These are phyloP conservation scores for Peronosclerospora sorghi DNA, from an alignment of 352 stramenopile species.

Conservation along the genomic window DNA sequence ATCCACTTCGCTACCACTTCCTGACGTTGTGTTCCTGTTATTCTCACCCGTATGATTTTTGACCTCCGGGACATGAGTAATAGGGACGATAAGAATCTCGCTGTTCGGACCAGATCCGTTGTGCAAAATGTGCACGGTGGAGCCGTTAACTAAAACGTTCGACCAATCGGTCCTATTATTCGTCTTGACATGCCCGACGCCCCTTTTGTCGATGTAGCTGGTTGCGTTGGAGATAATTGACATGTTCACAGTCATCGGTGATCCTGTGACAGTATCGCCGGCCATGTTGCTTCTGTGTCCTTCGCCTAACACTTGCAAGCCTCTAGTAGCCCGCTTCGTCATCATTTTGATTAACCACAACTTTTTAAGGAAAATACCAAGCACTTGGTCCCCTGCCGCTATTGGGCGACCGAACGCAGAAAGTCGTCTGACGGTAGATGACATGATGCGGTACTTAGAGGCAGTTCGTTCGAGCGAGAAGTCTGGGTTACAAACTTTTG, in stretches of 20 bases:
- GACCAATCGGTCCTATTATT: constrained; percentile 26
- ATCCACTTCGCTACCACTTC: constrained; percentile 2
- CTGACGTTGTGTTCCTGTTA: constrained; percentile 8
- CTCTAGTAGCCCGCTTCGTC: neutral
- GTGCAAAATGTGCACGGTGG: constrained; percentile 36
- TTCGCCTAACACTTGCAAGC: neutral
- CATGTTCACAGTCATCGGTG: constrained; percentile 16
- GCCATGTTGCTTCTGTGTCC: neutral
- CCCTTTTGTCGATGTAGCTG: constrained; percentile 16
- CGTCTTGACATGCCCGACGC: constrained; percentile 22
- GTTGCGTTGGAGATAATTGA: constrained; percentile 22
- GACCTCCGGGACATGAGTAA: constrained; percentile 7
- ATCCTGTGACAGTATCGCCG: neutral
- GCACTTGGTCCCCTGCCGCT: too few species aligned
- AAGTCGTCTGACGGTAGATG: too few species aligned
- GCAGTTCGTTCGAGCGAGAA: too few species aligned
- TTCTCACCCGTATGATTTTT: neutral
- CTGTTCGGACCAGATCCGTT: constrained; percentile 19
- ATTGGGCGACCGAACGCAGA: too few species aligned
- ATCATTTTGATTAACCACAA: constrained; percentile 1
- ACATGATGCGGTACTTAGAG: too few species aligned
- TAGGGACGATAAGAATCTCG: constrained; percentile 24
- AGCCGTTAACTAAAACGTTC: constrained; percentile 24
- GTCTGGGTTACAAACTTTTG: too few species aligned
- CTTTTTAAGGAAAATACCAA: too few species aligned